Conservation (phyloP, 768 basidiomycete genomes). For the Chalciporus chontae region DNA sequence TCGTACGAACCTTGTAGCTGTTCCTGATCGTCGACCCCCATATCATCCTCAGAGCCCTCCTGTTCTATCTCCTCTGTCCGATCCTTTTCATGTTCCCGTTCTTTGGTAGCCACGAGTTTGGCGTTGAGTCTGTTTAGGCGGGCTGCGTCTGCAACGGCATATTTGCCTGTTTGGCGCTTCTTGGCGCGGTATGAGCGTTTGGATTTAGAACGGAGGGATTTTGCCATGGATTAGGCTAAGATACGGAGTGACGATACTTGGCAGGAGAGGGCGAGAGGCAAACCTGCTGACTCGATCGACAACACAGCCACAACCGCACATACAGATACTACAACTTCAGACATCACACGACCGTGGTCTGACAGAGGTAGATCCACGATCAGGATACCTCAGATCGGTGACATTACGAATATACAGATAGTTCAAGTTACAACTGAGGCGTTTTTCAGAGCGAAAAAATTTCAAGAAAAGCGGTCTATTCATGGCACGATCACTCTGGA, state of each 20-base stretch:
- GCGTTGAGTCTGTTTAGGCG: constrained; percentile 68
- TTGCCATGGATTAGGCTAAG: constrained; percentile 55
- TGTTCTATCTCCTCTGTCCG: constrained; percentile 33
- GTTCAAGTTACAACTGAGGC: constrained; percentile 8
- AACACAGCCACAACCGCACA: constrained; percentile 10
- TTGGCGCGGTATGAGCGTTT: constrained; percentile 76
- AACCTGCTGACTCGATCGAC: background rate
- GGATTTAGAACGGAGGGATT: constrained; percentile 77
- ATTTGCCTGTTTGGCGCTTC: constrained; percentile 72
- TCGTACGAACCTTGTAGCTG: constrained; percentile 56
- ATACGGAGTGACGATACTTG: background rate
- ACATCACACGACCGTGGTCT: background rate
- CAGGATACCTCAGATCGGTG: background rate
- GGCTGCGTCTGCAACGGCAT: constrained; percentile 74
- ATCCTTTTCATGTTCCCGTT: constrained; percentile 32
- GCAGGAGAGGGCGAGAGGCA: background rate
- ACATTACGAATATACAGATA: constrained; percentile 5
- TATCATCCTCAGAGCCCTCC: background rate
- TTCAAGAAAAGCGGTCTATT: background rate
- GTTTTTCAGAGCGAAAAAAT: constrained; percentile 2
- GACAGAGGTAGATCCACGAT: no score
- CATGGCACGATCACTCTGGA: constrained; percentile 36
- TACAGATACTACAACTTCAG: no score
- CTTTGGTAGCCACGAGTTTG: constrained; percentile 54
- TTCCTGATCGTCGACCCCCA: constrained; percentile 4